These are phyloP conservation scores for Vicia villosa DNA, from an alignment of 306 rosid genomes.

Conservation along the genomic window DNA sequence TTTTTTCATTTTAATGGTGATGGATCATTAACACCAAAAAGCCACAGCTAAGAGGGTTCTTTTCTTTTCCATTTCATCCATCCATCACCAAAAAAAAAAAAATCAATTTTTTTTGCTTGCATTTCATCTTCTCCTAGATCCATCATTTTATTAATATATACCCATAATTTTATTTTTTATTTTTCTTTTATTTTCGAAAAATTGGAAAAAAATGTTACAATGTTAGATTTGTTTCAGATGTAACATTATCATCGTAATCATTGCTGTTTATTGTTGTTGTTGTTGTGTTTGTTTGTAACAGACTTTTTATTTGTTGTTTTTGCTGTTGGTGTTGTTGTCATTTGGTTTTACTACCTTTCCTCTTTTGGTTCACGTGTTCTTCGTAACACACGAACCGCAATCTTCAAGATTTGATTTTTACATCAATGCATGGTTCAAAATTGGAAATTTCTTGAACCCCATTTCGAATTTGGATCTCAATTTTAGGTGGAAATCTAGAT, in stretches of 20 bases:
- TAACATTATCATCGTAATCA: background rate
- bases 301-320: background rate
- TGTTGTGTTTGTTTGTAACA: background rate
- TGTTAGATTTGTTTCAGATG: slow-evolving; percentile 20
- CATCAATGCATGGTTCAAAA: slow-evolving; percentile 37
- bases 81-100: background rate
- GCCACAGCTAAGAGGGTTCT: slow-evolving; percentile 20
- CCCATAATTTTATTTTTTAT: background rate
- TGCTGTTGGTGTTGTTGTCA: background rate
- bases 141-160: background rate
- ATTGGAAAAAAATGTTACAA: slow-evolving; percentile 3
- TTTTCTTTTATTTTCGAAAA: background rate
- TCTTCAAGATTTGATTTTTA: slow-evolving; percentile 51
- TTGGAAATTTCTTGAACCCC: slow-evolving; percentile 36
- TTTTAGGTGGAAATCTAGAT: slow-evolving; percentile 35
- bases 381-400: slow-evolving; percentile 13
- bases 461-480: slow-evolving; percentile 41
- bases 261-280: background rate
- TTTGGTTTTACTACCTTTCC: slow-evolving; percentile 21
- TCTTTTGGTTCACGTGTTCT: slow-evolving; percentile 15
- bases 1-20: slow-evolving; percentile 40
- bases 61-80: background rate
- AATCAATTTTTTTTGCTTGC: slow-evolving; percentile 6
- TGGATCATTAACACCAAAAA: slow-evolving; percentile 35
- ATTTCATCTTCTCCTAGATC: slow-evolving; percentile 33